Conservation (phyloP, 805 yeast genomes). For the Metschnikowia kunwiensis region DNA sequence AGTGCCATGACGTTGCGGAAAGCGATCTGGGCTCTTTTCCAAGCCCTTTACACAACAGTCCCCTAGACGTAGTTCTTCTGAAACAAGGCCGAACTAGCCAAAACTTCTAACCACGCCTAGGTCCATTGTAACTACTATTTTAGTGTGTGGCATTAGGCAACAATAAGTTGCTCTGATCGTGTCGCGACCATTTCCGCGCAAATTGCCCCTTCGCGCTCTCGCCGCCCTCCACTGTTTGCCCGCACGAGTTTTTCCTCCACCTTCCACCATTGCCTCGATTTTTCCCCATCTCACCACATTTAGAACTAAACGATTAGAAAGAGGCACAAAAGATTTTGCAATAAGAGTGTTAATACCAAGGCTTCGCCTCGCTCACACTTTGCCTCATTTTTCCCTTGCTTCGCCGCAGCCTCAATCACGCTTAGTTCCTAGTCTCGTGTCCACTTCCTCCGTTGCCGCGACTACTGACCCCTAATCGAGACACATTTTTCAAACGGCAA, state of each 20-base stretch:
- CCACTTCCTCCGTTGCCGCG: slow-evolving; percentile 2
- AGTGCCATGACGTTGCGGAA: too few relatives aligned
- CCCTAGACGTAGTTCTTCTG: too few relatives aligned
- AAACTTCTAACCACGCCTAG: too few relatives aligned
- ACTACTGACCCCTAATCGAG: slow-evolving; percentile 1
- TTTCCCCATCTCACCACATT: slow-evolving; percentile 4
- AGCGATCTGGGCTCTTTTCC: too few relatives aligned
- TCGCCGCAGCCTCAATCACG: neutral
- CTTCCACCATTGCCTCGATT: slow-evolving; percentile 6
- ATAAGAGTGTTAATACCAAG: slow-evolving; percentile 5
- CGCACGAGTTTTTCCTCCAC: slow-evolving; percentile 9
- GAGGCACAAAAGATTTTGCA: slow-evolving; percentile 1
- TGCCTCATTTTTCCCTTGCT: neutral
- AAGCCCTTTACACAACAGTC: too few relatives aligned
- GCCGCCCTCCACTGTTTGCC: slow-evolving; percentile 10
- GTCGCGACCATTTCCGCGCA: slow-evolving; percentile 6
- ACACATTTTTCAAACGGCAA: neutral
- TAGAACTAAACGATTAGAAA: slow-evolving; percentile 1
- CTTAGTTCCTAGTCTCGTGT: neutral
- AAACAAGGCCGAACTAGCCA: too few relatives aligned
- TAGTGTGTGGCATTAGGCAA: neutral
- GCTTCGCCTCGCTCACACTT: slow-evolving; percentile 8
- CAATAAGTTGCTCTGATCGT: slow-evolving; percentile 2
- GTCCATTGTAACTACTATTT: neutral
- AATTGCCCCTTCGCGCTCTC: slow-evolving; percentile 2